A percentile compares a stretch with the other conserved stretches of the same genome.
These are phyloP conservation scores for Setomelanomma holmii DNA, from an alignment of 2,329 filamentous ascomycete genomes.

Conservation along the genomic window DNA sequence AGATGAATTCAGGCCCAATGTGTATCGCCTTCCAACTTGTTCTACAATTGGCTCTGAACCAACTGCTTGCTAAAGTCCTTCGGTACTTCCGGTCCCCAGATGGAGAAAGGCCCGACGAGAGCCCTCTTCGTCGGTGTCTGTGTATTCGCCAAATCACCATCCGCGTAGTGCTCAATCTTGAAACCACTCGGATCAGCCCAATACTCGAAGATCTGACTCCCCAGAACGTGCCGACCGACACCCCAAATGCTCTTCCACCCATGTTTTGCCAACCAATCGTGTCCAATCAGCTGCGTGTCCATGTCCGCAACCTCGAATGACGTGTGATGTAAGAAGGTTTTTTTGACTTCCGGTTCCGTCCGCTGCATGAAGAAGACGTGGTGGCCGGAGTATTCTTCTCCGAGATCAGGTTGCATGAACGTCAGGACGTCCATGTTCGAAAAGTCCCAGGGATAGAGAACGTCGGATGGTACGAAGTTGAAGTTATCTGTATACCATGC, in stretches of 20 bases:
- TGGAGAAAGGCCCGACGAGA: slow-evolving; percentile 7
- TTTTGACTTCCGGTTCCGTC: slow-evolving; percentile 22
- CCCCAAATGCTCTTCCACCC: slow-evolving; percentile 71
- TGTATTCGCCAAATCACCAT: slow-evolving; percentile 11
- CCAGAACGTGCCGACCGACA: slow-evolving; percentile 68
- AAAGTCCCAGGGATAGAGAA: slow-evolving; percentile 31
- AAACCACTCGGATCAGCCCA: slow-evolving; percentile 53
- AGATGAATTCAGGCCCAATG: slow-evolving; percentile 64
- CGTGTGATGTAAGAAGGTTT: slow-evolving; percentile 62
- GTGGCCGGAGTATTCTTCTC: slow-evolving; percentile 18
- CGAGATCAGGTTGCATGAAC: slow-evolving; percentile 60
- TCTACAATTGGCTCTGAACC: no score
- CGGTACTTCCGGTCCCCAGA: slow-evolving; percentile 12
- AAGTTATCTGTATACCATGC: slow-evolving; percentile 51
- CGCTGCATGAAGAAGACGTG: slow-evolving; percentile 54
- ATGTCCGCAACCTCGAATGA: slow-evolving; percentile 73
- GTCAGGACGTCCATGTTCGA: slow-evolving; percentile 35
- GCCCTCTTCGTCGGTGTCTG: slow-evolving; percentile 3
- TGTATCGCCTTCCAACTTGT: slow-evolving; percentile 63
- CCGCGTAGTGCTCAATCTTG: slow-evolving; percentile 12
- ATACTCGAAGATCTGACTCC: slow-evolving; percentile 74
- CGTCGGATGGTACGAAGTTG: slow-evolving; percentile 50
- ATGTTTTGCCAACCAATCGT: slow-evolving; percentile 67
- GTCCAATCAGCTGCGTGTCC: slow-evolving; percentile 70
- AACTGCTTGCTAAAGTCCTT: background rate